These are phyloP conservation scores for Trichoderma arundinaceum DNA, from an alignment of 2,329 filamentous ascomycete species.

Conservation along the genomic window DNA sequence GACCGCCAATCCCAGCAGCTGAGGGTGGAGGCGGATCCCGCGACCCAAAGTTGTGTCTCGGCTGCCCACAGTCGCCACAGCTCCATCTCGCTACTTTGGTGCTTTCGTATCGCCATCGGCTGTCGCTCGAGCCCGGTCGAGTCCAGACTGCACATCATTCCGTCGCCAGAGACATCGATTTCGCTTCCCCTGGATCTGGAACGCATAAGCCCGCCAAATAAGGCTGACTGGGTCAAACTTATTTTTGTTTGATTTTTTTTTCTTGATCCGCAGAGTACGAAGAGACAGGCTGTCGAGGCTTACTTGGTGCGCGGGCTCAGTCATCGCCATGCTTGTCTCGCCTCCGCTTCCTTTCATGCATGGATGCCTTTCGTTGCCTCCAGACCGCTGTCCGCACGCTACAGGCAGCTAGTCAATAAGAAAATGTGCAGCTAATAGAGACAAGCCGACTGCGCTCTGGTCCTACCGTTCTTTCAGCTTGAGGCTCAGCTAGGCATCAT, in stretches of 20 bases:
- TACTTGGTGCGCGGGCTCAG: neutral
- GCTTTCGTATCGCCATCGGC: constrained; percentile 22
- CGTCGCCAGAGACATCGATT: constrained; percentile 12
- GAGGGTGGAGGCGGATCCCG: neutral
- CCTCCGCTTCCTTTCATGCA: constrained; percentile 18
- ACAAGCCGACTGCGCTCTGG: constrained; percentile 9
- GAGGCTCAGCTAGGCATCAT: constrained; percentile 27
- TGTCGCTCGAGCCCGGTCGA: constrained; percentile 12
- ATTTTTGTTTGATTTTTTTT: neutral
- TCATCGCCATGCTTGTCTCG: neutral
- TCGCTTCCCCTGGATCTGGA: constrained; percentile 25
- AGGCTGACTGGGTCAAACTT: neutral
- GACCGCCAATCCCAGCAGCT: neutral
- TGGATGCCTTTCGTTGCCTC: constrained; percentile 26
- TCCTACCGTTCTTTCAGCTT: constrained; percentile 22
- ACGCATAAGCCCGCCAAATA: neutral
- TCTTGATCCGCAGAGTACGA: neutral
- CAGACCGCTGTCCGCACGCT: neutral
- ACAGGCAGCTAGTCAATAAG: constrained; percentile 13
- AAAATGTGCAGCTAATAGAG: constrained; percentile 24
- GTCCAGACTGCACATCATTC: constrained; percentile 14
- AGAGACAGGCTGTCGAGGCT: too few relatives aligned
- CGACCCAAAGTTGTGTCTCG: neutral
- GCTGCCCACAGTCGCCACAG: neutral
- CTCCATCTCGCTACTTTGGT: constrained; percentile 10